These are phyloP conservation scores for Kodamaea anthophila DNA, from an alignment of 1,139 yeast species.

Conservation along the genomic window DNA sequence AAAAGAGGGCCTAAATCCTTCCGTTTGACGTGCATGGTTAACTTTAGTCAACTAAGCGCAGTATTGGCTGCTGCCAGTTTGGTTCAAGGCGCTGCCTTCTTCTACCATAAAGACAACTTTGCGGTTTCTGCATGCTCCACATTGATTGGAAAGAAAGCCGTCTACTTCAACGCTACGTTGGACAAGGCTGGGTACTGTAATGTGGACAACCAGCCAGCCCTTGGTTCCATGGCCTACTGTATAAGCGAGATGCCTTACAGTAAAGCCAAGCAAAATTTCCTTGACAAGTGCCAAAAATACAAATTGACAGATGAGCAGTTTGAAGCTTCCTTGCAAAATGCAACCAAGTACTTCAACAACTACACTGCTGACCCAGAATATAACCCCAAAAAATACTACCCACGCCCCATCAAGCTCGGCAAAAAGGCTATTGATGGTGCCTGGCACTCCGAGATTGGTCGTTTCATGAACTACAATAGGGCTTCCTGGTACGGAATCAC, in stretches of 20 bases:
- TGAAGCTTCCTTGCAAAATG: constrained; percentile 31
- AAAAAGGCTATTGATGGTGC: constrained; percentile 23
- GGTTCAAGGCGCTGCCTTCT: constrained; percentile 3
- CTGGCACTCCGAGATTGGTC: constrained; percentile 31
- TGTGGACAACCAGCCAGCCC: constrained; percentile 29
- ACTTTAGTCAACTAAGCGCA: constrained; percentile 2
- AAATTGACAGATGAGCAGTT: constrained; percentile 25
- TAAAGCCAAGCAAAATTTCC: constrained; percentile 21
- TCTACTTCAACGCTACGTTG: constrained; percentile 19
- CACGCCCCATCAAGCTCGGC: constrained; percentile 24
- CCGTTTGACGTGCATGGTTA: constrained; percentile 3
- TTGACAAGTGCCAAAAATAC: constrained; percentile 18
- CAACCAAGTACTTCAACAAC: constrained; percentile 26
- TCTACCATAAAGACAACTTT: constrained; percentile 10
- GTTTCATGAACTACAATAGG: constrained; percentile 36
- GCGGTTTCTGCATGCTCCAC: constrained; percentile 22
- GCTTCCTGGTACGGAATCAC: constrained; percentile 47
- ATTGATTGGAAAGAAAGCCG: constrained; percentile 20
- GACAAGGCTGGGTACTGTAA: constrained; percentile 27
- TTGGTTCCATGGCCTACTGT: constrained; percentile 36
- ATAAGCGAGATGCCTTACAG: constrained; percentile 21
- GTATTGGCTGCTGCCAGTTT: constrained; percentile 3
- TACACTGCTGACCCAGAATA: constrained; percentile 24
- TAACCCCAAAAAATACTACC: constrained; percentile 21
- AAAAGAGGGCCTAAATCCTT: background rate